Evolutionary conservation across 768 basidiomycete genomes (phyloP), one percentile per base, ranked within the genome.

Genomic region (Kwoniella heveanensis): DNA sequence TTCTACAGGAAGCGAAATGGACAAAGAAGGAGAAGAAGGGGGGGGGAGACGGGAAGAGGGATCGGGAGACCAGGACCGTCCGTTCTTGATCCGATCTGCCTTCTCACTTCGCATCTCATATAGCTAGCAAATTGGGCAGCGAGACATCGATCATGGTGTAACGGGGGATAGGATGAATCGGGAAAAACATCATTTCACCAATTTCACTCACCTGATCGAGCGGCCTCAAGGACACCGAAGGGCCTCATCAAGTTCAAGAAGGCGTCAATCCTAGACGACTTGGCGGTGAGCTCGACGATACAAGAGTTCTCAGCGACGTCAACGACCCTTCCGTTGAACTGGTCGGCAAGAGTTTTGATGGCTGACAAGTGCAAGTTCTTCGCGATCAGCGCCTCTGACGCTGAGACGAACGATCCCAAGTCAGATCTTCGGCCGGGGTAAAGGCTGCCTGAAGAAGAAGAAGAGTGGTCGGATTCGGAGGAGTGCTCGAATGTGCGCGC

Each of bases 261-360:
- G 19, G 93, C 93, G 75, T 97, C 89, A 47, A 98, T 91, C 57
- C 94, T 85, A 47, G 84, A 83, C 44, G 91, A 92, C 84, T 98
- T 98, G 36, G 91, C 96, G 15, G 90, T 89, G 80, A 98, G 82
- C 83, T 98, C 96, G 49, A 97, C 89, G 62, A 97, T 96, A 46
- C 96, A 88, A 74, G 89, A 90, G 77, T 97, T 87, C 80, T 96
- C 92, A 81, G 90, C 90, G 60, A 99, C 88, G 79, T 99, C 96
- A 26, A 96, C 93, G 60, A 98, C 86, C 76, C 88, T 89, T 2
- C 90, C 96, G 21, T 90, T 89, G 65, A 99, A 99, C 79, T 98
- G 94, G 37, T 84, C 79, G 0, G 92, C 85, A 26, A 99, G 87
- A 54, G 87, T 85, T 54, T 87, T 86, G 77, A 99, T 88, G n/a